Conservation (phyloP, 1,284 basidiomycete species). For the Trichosporon faecale region DNA sequence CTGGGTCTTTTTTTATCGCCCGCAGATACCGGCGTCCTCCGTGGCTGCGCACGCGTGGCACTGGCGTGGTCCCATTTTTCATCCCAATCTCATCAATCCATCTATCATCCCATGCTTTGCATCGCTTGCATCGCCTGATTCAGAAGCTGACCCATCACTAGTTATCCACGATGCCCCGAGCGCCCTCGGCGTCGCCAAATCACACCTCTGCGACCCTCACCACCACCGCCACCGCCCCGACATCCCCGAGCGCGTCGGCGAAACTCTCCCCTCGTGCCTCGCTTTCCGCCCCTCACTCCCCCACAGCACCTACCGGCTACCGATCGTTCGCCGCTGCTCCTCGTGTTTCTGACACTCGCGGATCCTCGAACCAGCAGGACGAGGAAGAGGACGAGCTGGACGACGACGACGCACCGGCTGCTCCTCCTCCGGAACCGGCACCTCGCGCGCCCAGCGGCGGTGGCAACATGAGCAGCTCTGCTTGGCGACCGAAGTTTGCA, state of each 20-base stretch:
- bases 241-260: slow-evolving; percentile 15
- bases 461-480: slow-evolving; percentile 16
- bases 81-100: neutral
- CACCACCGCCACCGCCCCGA: slow-evolving; percentile 14
- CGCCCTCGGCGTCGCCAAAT: slow-evolving; percentile 18
- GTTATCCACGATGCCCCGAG: slow-evolving; percentile 20
- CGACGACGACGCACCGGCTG: slow-evolving; percentile 21
- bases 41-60: slow-evolving; percentile 6
- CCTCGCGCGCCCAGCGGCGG: neutral
- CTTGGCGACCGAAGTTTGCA: slow-evolving; percentile 29
- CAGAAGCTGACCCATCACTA: neutral
- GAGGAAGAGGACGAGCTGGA: slow-evolving; percentile 26
- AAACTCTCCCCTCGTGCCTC: slow-evolving; percentile 20
- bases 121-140: neutral
- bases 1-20: slow-evolving; percentile 1
- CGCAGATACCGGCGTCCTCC: slow-evolving; percentile 10
- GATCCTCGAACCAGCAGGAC: slow-evolving; percentile 15
- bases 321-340: slow-evolving; percentile 18
- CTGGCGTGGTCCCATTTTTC: slow-evolving; percentile 1
- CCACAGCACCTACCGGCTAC: slow-evolving; percentile 16
- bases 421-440: slow-evolving; percentile 3
- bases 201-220: slow-evolving; percentile 12
- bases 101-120: neutral
- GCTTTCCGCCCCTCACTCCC: slow-evolving; percentile 20
- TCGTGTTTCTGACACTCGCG: slow-evolving; percentile 25